Evolutionary conservation across 164 flowering plant species (phyloP).

Genomic region (Tinospora cordifolia): DNA sequence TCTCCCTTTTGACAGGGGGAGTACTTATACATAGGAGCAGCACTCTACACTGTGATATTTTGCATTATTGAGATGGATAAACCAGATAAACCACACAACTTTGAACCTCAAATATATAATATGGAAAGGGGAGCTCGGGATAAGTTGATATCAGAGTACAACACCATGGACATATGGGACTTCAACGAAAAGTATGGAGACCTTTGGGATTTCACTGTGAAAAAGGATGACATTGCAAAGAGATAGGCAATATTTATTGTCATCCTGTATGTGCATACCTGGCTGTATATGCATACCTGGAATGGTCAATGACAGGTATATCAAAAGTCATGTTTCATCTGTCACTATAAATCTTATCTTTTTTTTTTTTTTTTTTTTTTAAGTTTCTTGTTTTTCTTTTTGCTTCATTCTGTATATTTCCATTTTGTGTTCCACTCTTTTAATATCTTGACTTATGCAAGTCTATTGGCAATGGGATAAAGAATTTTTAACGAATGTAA

Average conservation of each 20-base stretch:
- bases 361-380: neutral
- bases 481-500: too few species aligned
- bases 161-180: constrained; percentile 92
- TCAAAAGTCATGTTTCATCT: neutral
- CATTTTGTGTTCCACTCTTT: neutral
- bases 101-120: constrained; percentile 88
- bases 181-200: constrained; percentile 94
- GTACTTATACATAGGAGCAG: constrained; percentile 82
- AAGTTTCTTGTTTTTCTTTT: too few species aligned
- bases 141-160: constrained; percentile 78
- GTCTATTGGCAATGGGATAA: neutral
- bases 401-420: neutral
- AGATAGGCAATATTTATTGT: constrained; percentile 21
- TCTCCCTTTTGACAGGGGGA: constrained; percentile 46
- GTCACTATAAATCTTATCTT: neutral
- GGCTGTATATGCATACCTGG: constrained; percentile 1
- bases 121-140: constrained; percentile 95
- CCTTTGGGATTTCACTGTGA: constrained; percentile 87
- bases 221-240: constrained; percentile 40
- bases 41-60: constrained; percentile 59
- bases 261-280: neutral
- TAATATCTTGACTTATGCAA: neutral
- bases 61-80: constrained; percentile 85
- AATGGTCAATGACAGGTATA: constrained; percentile 1
- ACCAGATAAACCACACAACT: constrained; percentile 85